These are phyloP conservation scores for Phallus indusiatus DNA, from an alignment of 768 basidiomycete genomes.

Conservation along the genomic window DNA sequence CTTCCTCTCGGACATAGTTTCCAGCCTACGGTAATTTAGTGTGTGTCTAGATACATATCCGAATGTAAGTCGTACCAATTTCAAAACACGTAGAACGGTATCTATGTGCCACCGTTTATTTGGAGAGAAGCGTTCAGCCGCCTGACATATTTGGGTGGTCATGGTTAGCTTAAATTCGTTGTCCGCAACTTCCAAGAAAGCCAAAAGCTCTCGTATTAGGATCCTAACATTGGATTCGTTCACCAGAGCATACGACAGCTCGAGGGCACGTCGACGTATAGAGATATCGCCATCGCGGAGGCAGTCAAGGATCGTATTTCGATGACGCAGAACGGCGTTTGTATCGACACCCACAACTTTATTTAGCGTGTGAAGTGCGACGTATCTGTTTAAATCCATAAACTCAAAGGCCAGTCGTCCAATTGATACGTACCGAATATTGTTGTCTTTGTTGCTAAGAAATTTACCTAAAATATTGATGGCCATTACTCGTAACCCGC, in stretches of 20 bases:
- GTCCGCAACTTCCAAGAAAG: constrained; percentile 96
- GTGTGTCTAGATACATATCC: not conserved
- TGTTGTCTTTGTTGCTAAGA: constrained; percentile 94
- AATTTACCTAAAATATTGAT: constrained; percentile 99
- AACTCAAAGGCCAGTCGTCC: not conserved
- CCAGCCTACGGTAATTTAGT: constrained; percentile 55
- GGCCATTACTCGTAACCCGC: constrained; percentile 93
- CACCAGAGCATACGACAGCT: constrained; percentile 93
- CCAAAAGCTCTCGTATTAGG: constrained; percentile 83
- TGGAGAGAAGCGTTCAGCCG: constrained; percentile 93
- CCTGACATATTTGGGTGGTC: constrained; percentile 94
- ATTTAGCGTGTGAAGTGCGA: constrained; percentile 95
- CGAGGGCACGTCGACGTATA: constrained; percentile 91
- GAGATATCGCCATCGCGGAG: constrained; percentile 98
- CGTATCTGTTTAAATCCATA: constrained; percentile 52
- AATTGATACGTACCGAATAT: constrained; percentile 69
- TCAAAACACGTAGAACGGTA: constrained; percentile 85
- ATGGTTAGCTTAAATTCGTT: constrained; percentile 98
- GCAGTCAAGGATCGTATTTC: constrained; percentile 98
- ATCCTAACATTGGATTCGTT: constrained; percentile 92
- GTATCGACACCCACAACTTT: constrained; percentile 98
- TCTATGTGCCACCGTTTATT: constrained; percentile 99
- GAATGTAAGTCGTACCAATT: constrained; percentile 50
- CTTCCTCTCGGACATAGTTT: constrained; percentile 95
- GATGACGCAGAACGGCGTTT: constrained; percentile 94